These are phyloP conservation scores for Polyporus tsugae DNA, from an alignment of 1,284 basidiomycete genomes.

Conservation along the genomic window DNA sequence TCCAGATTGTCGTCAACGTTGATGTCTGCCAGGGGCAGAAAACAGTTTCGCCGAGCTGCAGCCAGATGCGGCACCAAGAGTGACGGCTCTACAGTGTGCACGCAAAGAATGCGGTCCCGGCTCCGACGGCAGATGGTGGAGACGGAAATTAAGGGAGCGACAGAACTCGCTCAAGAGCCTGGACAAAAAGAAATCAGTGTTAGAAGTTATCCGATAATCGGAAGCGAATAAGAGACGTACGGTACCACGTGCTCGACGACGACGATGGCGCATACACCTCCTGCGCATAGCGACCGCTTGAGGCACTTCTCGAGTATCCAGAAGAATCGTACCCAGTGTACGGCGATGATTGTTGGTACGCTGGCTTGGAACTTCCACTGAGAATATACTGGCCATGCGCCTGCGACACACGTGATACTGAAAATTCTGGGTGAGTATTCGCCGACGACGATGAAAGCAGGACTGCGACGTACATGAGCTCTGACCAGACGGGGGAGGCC, in stretches of 20 bases:
- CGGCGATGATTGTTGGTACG: constrained; percentile 17
- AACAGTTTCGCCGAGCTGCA: not conserved
- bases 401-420: constrained; percentile 33
- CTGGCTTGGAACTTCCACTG: constrained; percentile 17
- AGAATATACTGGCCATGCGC: constrained; percentile 22
- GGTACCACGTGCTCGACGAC: constrained; percentile 20
- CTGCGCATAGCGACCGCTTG: constrained; percentile 16
- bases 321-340: constrained; percentile 25
- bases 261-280: constrained; percentile 26
- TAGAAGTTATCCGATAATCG: not conserved
- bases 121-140: not conserved
- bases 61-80: not conserved
- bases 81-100: not conserved
- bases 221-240: constrained; percentile 12
- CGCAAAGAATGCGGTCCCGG: not conserved
- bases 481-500: constrained; percentile 14
- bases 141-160: not conserved
- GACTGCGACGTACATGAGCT: constrained; percentile 26
- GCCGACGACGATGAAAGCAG: not conserved
- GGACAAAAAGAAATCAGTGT: not conserved
- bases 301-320: constrained; percentile 10
- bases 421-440: not conserved
- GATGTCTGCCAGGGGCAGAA: not conserved
- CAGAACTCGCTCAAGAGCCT: not conserved
- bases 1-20: not conserved